Base-by-base conservation (phyloP, 148 eudicot genomes). In the Spergularia marina region DNA sequence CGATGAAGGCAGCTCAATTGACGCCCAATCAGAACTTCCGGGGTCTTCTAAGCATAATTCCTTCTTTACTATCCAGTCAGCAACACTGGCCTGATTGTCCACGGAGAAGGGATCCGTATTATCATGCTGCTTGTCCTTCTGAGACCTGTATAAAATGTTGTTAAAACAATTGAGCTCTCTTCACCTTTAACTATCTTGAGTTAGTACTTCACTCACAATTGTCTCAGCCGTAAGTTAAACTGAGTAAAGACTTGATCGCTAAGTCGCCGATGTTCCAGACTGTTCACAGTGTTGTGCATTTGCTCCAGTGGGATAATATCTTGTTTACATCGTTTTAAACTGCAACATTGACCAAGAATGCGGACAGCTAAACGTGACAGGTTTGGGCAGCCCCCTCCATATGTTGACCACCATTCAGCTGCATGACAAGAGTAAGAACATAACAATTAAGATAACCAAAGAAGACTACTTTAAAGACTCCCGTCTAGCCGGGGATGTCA, bases 391-490 rank as follows among this genome's bases (percentile, higher is more conserved):
- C 86, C 90, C 63, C 91, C 96, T 77, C 97, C 99, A 78, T 89
- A 91, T 18, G 94, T 90, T 52, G 89, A 91, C 99, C 99, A 95
- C 97, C 99, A 95, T 81, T 90, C 99, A 78, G 89, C 98, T 93
- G 76, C 68, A 69, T 23, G 34, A 20, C 82, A 75, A 11, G 70
- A 66, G 30, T 11, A 53, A 73, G 39, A 77, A 60, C 47, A 18
- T 57, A 30, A 30, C 15, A 34, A 15, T 15, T 16, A 20, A 47
- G 47, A 49, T 64, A 64, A 64, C 18, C 47, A 64, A 63, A 63
- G 15, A 15, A 15, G 18, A 57, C 23, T 57, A 57, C 60, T n/a
- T 23, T 41, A 41, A 44, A 44, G 3, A 44, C 49, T 44, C 49
- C 49, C 4, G 49, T 44, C 8, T 44, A 44, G 0, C 49, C 49